Base-by-base conservation (phyloP, 768 basidiomycete species). In the Tephrocybe sp. region DNA sequence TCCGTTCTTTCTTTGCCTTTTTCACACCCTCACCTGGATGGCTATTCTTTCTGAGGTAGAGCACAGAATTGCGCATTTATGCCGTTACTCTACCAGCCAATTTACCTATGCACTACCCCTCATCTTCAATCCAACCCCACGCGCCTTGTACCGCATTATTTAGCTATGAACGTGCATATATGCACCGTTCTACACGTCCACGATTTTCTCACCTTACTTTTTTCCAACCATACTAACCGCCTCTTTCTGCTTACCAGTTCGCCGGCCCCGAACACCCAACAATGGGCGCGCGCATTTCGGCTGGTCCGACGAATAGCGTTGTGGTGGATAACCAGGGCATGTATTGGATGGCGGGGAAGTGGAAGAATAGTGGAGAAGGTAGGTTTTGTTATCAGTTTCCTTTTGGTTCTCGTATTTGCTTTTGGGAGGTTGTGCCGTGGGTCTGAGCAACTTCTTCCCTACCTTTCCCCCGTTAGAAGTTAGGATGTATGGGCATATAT, bases 311-410 rank as follows among this genome's bases (percentile, higher is more conserved):
- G 5, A 91, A 82, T 67, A 86, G 85, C n/a, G 80, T 89, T 6
- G 87, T 92, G 22, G 74, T 93, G 34, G 93, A 96, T 64, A 83
- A 78, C 42, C 87, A 91, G 60, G 76, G 79, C n/a, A 89, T 92
- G 83, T 91, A 83, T 61, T 94, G 79, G 78, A 89, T 87, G 83
- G 87, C 87, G 38, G 89, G 86, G 33, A 93, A 87, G 83, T 98
- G 91, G 90, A 98, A 98, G 68, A 90, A 85, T 56, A 93, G 92
- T 5, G 95, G 95, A 10, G 95, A 97, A 68, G 95, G 93, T 82
- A 59, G 46, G 69, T 59, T 17, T 30, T 7, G 13, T 2, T 30
- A 32, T 35, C 0, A 16, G 17, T 36, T 7, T 6, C 3, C 1
- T 16, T 46, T 34, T 17, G 3, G 12, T 20, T 35, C 14, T 35